Percentiles rank a stretch among this genome's conserved stretches.
phyloP scores from a whole-genome alignment of 1,284 basidiomycete genomes.

The Microbotryum violaceum region DNA sequence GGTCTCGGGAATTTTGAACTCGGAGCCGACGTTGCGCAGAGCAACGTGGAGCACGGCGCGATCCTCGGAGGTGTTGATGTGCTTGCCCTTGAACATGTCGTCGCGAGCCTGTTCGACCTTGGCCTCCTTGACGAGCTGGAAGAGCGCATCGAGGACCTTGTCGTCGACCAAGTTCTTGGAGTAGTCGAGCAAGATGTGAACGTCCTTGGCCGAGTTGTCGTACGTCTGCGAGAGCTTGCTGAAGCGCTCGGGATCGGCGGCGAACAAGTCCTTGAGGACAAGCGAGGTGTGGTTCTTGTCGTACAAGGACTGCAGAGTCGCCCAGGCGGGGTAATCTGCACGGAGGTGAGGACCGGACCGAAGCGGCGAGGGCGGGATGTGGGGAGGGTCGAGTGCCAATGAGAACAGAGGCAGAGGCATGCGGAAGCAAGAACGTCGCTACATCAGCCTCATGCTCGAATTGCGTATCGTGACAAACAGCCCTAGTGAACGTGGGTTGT shows the following conservation, averaged over 20 bases:
- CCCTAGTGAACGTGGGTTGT: no score
- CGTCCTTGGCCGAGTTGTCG: slow-evolving; percentile 57
- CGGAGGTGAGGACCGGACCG: no score
- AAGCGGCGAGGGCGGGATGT: no score
- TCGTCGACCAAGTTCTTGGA: slow-evolving; percentile 94
- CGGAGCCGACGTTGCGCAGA: slow-evolving; percentile 65
- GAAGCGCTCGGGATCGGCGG: slow-evolving; percentile 78
- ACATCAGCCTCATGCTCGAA: no score
- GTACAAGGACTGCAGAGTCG: slow-evolving; percentile 81
- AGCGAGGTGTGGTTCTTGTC: slow-evolving; percentile 65
- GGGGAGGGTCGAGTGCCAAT: no score
- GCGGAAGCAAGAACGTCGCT: no score
- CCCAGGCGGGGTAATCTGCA: slow-evolving; percentile 78
- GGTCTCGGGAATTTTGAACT: slow-evolving; percentile 61
- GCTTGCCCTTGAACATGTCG: slow-evolving; percentile 89
- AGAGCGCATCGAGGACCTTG: slow-evolving; percentile 60
- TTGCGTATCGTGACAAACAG: no score
- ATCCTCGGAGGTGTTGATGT: slow-evolving; percentile 97
- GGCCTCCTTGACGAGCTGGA: slow-evolving; percentile 77
- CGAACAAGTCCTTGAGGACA: slow-evolving; percentile 84
- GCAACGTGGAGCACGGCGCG: slow-evolving; percentile 93
- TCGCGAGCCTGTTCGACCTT: slow-evolving; percentile 76
- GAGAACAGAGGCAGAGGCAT: no score
- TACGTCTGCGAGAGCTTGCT: slow-evolving; percentile 74
- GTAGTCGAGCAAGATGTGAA: slow-evolving; percentile 85